Conservation (phyloP, 495 filamentous ascomycete species). For the Tricharina praecox region DNA sequence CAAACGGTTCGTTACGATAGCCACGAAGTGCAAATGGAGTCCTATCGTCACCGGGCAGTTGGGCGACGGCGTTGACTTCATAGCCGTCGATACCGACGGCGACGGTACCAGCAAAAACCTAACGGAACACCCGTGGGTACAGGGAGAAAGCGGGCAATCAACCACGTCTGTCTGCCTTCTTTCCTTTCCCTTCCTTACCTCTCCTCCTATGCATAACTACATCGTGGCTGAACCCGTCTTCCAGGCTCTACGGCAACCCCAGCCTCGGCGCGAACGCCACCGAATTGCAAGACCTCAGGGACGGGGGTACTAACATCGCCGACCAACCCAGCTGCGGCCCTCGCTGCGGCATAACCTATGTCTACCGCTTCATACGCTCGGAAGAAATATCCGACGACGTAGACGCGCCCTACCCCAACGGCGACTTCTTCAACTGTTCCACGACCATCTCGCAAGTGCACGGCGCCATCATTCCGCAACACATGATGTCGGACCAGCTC, state of each 20-base stretch:
- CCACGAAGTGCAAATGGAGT: neutral
- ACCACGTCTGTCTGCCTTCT: neutral
- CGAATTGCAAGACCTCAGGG: neutral
- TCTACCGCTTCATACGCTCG: neutral
- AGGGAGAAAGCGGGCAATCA: neutral
- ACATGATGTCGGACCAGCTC: neutral
- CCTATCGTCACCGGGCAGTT: neutral
- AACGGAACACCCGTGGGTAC: neutral
- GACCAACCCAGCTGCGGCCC: neutral
- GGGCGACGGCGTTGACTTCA: neutral
- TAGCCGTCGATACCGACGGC: neutral
- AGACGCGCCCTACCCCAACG: neutral
- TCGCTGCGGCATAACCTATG: neutral
- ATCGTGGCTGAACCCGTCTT: no score
- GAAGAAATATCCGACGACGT: neutral
- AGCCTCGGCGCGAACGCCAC: neutral
- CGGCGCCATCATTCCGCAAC: neutral
- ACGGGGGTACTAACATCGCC: neutral
- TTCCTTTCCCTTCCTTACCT: no score
- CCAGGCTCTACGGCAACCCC: neutral
- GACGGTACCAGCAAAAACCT: neutral
- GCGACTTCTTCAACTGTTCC: conserved; percentile 2
- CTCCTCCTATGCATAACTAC: no score
- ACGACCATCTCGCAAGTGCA: neutral
- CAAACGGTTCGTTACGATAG: neutral